Evolutionary conservation across 2,329 filamentous ascomycete genomes (phyloP), one percentile per base, ranked within the genome.

Genomic region (Stagonosporopsis rhizophila): DNA sequence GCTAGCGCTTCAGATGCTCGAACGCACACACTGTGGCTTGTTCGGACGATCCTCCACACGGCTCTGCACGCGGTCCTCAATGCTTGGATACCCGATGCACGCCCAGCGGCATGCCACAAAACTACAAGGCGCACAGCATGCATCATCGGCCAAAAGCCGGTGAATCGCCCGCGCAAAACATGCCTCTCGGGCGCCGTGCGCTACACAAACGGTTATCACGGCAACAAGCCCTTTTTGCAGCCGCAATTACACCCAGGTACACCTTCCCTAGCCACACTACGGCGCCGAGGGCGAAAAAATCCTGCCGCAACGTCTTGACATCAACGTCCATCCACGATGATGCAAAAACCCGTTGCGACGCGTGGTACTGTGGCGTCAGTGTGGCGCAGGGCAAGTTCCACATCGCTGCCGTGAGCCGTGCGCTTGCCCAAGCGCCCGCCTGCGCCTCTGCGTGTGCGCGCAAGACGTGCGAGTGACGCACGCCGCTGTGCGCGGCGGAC

Each of bases 301-400:
- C 46, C 40, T 56, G 58, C 50, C 46, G 34, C 37, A 25, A 3
- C 12, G 7, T 14, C 30, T n/a, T 32, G 30, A 32, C 30, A 32
- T 57, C 53, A 48, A 52, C 35, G 34, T 22, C 38, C 37, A 22
- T 35, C 30, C 27, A 25, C 47, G 32, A 61, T 61, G 59, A 62
- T 55, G 56, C 52, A 54, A 52, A 39, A n/a, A n/a, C 49, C 48
- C 14, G 46, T 52, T 17, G 19, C 59, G 35, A 38, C 44, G 38
- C 51, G 44, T 54, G 39, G 32, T 19, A 4, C 44, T 54, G 51
- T 54, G 51, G 51, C 51, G 44, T 44, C 19, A 17, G 2, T 52
- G 51, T 48, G 44, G 44, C 51, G 51, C 44, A 53, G 12, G 32
- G 28, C 17, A 23, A 7, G n/a, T 19, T n/a, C 11, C 23, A 39